Percentiles rank a stretch among this genome's conserved stretches.
Evolutionary conservation across 179 eudicot genomes (phyloP).

Genomic region (Heliamphora ciliata): DNA sequence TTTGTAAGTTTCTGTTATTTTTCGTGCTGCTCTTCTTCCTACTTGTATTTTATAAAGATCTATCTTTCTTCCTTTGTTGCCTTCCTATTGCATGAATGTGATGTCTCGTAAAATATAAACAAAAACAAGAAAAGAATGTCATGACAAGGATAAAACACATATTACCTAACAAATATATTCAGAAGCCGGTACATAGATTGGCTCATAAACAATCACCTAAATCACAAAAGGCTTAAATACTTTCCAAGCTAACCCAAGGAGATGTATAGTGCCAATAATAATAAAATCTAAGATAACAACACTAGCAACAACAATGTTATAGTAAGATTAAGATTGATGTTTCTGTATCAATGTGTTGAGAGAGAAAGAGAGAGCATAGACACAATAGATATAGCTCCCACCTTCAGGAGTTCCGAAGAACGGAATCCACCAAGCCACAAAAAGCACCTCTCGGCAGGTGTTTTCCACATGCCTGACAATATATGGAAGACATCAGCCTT

Average conservation of each 20-base stretch:
- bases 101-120: too few relatives aligned
- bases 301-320: neutral
- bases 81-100: neutral
- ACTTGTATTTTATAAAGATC: neutral
- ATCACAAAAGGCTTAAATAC: neutral
- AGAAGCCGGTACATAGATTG: too few relatives aligned
- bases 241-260: neutral
- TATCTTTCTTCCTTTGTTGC: neutral
- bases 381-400: constrained; percentile 13
- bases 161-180: too few relatives aligned
- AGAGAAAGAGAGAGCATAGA: neutral
- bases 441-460: constrained; percentile 96
- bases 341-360: neutral
- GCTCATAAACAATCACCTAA: too few relatives aligned
- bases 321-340: neutral
- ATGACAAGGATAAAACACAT: too few relatives aligned
- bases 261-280: neutral
- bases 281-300: neutral
- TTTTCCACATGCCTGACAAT: constrained; percentile 96
- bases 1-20: neutral
- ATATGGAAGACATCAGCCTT: constrained; percentile 90
- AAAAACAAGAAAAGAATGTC: too few relatives aligned
- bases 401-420: constrained; percentile 93
- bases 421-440: constrained; percentile 97
- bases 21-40: neutral